Conservation (phyloP, 2,329 filamentous ascomycete genomes). For the Neurospora sp. region DNA sequence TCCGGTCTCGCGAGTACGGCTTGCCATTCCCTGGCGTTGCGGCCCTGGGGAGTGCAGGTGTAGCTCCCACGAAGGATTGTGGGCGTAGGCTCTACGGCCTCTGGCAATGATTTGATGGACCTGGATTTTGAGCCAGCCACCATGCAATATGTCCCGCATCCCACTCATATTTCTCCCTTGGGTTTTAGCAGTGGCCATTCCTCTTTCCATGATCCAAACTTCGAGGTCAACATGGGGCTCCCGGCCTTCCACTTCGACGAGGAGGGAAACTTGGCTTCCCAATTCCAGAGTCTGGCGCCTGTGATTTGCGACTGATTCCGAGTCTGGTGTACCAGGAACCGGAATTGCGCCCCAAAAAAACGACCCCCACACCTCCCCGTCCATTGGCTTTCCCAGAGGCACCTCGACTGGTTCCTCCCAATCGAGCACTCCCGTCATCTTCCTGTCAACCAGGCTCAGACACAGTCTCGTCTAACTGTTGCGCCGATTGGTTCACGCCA, state of each 20-base stretch:
- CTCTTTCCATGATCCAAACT: slow-evolving; percentile 60
- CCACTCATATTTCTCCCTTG: background rate
- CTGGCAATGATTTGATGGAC: background rate
- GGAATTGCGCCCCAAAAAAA: background rate
- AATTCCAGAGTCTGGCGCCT: slow-evolving; percentile 22
- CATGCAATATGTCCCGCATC: background rate
- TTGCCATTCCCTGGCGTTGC: background rate
- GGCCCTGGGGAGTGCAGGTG: background rate
- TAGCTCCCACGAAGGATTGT: too few relatives aligned
- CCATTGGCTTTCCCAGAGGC: background rate
- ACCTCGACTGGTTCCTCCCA: background rate
- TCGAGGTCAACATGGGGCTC: slow-evolving; percentile 56
- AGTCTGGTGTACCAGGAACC: background rate
- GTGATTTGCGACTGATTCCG: background rate
- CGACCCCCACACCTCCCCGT: background rate
- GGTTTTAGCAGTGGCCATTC: background rate
- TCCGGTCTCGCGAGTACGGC: background rate
- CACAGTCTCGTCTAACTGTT: background rate
- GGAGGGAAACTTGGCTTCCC: slow-evolving; percentile 22
- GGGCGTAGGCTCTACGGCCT: background rate
- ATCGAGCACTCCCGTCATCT: background rate
- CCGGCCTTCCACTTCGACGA: slow-evolving; percentile 43
- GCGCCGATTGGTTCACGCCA: background rate
- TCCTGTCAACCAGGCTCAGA: background rate
- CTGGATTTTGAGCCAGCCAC: background rate